Percentiles rank a stretch among this genome's conserved stretches.
Evolutionary conservation across 495 filamentous ascomycete genomes (phyloP).

Genomic region (Rostrohypoxylon terebratum): DNA sequence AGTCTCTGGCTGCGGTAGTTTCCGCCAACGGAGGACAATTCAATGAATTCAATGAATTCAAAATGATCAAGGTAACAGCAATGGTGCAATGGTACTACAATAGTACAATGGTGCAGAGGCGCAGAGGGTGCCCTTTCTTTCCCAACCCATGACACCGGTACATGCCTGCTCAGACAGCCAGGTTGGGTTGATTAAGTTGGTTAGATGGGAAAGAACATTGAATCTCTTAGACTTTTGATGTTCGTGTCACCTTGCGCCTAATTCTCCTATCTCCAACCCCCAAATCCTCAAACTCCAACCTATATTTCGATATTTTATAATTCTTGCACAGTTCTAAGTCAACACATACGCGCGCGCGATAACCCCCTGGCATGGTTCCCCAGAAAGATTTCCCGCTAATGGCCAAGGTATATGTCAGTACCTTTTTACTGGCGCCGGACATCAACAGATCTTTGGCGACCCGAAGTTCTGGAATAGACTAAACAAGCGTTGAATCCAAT

Average conservation of each 20-base stretch:
- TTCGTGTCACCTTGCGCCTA: slow-evolving; percentile 34
- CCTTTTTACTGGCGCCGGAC: slow-evolving; percentile 42
- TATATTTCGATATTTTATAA: slow-evolving; percentile 39
- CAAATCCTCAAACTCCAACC: neutral
- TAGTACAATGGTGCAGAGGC: neutral
- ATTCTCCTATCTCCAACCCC: neutral
- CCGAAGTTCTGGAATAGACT: slow-evolving; percentile 51
- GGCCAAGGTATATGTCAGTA: slow-evolving; percentile 52
- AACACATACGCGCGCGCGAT: slow-evolving; percentile 3
- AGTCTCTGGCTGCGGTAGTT: slow-evolving; percentile 21
- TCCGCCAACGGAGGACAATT: slow-evolving; percentile 30
- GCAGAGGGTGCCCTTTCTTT: slow-evolving; percentile 1
- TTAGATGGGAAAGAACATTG: neutral
- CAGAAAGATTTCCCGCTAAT: slow-evolving; percentile 53
- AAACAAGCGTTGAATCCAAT: slow-evolving; percentile 52
- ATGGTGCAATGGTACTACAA: no score
- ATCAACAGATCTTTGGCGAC: slow-evolving; percentile 51
- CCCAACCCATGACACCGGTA: neutral
- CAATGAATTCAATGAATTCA: neutral
- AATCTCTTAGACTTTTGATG: neutral
- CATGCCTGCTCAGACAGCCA: no score
- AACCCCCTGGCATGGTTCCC: slow-evolving; percentile 46
- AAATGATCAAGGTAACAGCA: neutral
- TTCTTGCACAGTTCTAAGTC: slow-evolving; percentile 26
- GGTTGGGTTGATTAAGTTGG: no score